phyloP scores from a whole-genome alignment of 164 flowering plant genomes.

The Nymphaea thermarum region DNA sequence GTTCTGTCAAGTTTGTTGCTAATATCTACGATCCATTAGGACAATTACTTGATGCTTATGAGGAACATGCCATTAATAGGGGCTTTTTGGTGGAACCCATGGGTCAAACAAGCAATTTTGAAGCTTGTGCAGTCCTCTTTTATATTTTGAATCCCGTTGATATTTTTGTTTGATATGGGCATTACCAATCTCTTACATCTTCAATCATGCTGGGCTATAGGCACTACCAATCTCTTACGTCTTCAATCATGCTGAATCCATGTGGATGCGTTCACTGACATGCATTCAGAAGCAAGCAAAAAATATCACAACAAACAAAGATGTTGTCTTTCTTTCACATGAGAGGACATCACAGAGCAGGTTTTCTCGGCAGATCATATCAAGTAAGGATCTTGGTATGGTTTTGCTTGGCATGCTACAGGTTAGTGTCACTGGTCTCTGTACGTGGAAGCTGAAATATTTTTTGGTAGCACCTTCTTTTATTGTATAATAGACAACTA shows the following conservation, averaged over 20 bases:
- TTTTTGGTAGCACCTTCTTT: too few species aligned
- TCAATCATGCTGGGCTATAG: constrained; percentile 22
- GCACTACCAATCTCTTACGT: constrained; percentile 43
- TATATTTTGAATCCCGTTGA: too few species aligned
- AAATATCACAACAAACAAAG: constrained; percentile 3
- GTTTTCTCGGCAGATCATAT: constrained; percentile 30
- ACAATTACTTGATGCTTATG: too few species aligned
- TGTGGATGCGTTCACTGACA: constrained; percentile 21
- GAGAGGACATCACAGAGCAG: constrained; percentile 20
- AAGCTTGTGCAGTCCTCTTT: too few species aligned
- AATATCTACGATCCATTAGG: too few species aligned
- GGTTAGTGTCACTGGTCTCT: constrained; percentile 21
- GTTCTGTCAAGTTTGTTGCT: too few species aligned
- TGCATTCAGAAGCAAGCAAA: constrained; percentile 5
- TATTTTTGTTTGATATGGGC: neutral
- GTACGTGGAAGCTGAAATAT: too few species aligned
- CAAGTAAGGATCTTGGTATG: constrained; percentile 46
- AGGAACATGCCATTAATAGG: too few species aligned
- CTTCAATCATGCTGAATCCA: constrained; percentile 30
- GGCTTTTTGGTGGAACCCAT: too few species aligned
- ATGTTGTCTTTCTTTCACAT: constrained; percentile 8
- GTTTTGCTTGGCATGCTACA: constrained; percentile 57
- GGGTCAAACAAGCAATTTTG: too few species aligned
- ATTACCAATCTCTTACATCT: constrained; percentile 45
- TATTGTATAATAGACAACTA: too few species aligned